Evolutionary conservation across 1,284 basidiomycete genomes (phyloP), one percentile per base, ranked within the genome.

Genomic region (Sporisorium scitamineum): DNA sequence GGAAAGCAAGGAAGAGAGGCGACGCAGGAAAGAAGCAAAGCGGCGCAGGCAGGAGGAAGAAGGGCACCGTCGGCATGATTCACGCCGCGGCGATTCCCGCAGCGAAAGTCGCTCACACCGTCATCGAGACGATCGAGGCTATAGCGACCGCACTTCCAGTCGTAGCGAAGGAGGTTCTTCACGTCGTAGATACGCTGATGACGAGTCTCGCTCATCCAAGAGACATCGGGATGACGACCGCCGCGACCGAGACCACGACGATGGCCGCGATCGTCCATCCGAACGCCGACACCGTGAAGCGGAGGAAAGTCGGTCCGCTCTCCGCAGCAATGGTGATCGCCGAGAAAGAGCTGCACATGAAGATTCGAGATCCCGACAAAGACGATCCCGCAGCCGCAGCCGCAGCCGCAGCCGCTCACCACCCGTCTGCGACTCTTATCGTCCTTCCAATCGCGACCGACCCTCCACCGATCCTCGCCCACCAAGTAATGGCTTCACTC

Each of bases 21-120:
- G 85, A 18, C 64, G 78, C 50, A 61, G 79, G 48, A 90, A 91
- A 68, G 90, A 90, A 78, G 91, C 90, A 89, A 80, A 87, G 89
- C 56, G 61, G 27, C 62, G 59, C 34, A 45, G 47, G 22, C 57
- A 69, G 9, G 61, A 68, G 7, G 52, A 64, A 18, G 50, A 57
- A n/a, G 18, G 61, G 3, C 41, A 55, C 16, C 60, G 52, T 13
- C 51, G 53, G 16, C 55, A 54, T 31, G 27, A 27, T 16, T 39
- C 65, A 9, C 45, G 48, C 22, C 54, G 52, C 32, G n/a, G 41
- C 18, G 52, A 54, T 14, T 63, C 53, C 18, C 55, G 50, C 29
- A 52, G 52, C 27, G 58, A 58, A 6, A 24, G 24, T 22, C 57
- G 54, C 9, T 57, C 54, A 8, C 55, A 60, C 45, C 60, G 70